phyloP scores from a whole-genome alignment of 1,139 yeast species.

The Pichia sp. region DNA sequence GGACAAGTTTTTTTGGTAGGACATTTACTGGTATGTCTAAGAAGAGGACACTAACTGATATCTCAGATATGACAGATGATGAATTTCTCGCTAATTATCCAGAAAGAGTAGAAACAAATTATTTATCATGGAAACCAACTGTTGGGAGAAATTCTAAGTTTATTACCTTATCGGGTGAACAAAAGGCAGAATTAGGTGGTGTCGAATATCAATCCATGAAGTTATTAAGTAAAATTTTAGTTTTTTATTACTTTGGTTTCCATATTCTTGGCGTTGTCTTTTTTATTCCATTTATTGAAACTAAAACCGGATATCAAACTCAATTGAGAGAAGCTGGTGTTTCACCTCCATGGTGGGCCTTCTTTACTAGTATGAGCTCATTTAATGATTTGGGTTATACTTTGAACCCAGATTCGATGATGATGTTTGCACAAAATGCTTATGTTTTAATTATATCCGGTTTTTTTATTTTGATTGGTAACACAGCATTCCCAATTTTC shows the following conservation, averaged over 20 bases:
- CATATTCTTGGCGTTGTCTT: conserved; percentile 55
- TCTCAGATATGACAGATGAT: conserved; percentile 21
- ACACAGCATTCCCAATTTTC: conserved; percentile 86
- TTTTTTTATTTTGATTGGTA: conserved; percentile 79
- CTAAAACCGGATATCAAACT: conserved; percentile 36
- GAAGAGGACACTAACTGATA: conserved; percentile 10
- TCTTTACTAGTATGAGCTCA: conserved; percentile 69
- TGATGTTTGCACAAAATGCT: conserved; percentile 52
- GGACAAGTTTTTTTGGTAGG: conserved; percentile 23
- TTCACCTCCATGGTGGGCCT: conserved; percentile 86
- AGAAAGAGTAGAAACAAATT: conserved; percentile 28
- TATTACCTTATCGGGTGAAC: conserved; percentile 71
- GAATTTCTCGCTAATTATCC: conserved; percentile 24
- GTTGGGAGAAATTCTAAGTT: conserved; percentile 93
- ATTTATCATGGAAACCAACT: conserved; percentile 86
- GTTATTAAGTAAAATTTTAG: conserved; percentile 60
- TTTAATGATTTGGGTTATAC: conserved; percentile 85
- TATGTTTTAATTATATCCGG: conserved; percentile 59
- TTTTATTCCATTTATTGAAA: conserved; percentile 61
- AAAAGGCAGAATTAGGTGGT: conserved; percentile 93
- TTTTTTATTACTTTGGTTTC: conserved; percentile 68
- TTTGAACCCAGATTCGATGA: conserved; percentile 73
- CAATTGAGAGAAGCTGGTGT: conserved; percentile 50
- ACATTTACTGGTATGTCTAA: conserved; percentile 19
- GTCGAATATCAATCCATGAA: conserved; percentile 91